Conservation (phyloP, 208 protist genomes). For the Crithidia fasciculata region DNA sequence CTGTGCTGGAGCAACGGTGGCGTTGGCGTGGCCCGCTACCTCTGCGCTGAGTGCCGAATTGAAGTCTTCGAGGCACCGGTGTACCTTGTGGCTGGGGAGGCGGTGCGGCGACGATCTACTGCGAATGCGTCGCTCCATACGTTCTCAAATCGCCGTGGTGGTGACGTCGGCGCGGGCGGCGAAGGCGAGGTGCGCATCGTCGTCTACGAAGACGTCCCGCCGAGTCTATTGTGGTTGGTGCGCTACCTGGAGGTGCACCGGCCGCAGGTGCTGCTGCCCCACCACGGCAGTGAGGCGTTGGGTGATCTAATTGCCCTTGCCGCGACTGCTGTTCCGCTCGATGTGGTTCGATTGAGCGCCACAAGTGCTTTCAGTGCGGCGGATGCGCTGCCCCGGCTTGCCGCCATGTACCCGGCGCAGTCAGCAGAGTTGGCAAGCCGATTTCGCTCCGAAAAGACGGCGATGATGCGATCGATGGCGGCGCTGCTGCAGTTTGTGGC, state of each 20-base stretch:
- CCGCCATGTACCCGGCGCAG: conserved; percentile 56
- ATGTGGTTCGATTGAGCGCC: conserved; percentile 42
- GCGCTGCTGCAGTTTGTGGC: conserved; percentile 65
- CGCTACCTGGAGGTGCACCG: conserved; percentile 46
- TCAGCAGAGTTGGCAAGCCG: conserved; percentile 52
- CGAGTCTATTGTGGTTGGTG: conserved; percentile 56
- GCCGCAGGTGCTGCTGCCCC: conserved; percentile 53
- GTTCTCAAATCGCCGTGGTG: background rate
- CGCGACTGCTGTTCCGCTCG: conserved; percentile 13
- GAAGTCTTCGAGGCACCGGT: conserved; percentile 59
- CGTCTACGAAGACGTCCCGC: conserved; percentile 42
- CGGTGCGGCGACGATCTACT: conserved; percentile 8
- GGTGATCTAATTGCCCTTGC: conserved; percentile 40
- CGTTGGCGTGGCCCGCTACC: conserved; percentile 52
- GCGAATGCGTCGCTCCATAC: background rate
- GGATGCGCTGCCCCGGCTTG: conserved; percentile 47
- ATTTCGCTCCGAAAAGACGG: conserved; percentile 45
- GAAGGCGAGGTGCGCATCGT: conserved; percentile 31
- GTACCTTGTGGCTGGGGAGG: conserved; percentile 30
- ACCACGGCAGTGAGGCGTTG: conserved; percentile 38
- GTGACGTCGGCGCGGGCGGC: background rate
- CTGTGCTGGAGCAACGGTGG: conserved; percentile 30
- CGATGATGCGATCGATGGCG: conserved; percentile 80
- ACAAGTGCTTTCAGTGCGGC: conserved; percentile 41
- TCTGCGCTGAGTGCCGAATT: conserved; percentile 44